A percentile compares a stretch with the other conserved stretches of the same genome.
Evolutionary conservation across 192 early-diverging fungal genomes (phyloP).

Genomic region (Thoreauomyces humboldtii): DNA sequence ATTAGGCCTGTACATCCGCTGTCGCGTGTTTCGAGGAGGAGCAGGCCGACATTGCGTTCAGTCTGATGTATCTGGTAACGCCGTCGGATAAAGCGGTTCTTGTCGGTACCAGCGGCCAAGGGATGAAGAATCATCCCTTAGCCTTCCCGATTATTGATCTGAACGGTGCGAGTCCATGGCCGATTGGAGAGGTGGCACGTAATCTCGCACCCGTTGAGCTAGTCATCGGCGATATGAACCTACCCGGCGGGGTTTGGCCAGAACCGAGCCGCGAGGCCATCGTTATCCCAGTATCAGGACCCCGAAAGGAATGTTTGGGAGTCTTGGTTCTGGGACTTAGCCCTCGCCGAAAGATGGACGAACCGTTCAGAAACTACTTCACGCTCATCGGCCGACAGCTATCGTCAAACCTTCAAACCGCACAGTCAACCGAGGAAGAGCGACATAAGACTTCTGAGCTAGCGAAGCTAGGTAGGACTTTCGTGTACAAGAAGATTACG

Average conservation of each 20-base stretch:
- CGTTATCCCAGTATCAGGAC: background rate
- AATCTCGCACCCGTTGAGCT: no score
- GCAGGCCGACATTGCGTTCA: constrained; percentile 17
- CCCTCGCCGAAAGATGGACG: constrained; percentile 6
- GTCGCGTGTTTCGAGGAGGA: background rate
- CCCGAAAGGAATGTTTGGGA: background rate
- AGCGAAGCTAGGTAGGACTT: constrained; percentile 9
- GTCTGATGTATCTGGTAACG: constrained; percentile 21
- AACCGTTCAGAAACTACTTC: constrained; percentile 1
- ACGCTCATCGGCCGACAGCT: constrained; percentile 13
- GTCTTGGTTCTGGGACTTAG: constrained; percentile 7
- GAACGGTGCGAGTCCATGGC: no score
- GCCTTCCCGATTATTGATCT: no score
- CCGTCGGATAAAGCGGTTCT: no score
- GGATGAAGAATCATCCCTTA: no score
- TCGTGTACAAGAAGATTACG: no score
- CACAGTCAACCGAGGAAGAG: constrained; percentile 4
- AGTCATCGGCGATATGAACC: no score
- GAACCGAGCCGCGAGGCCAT: constrained; percentile 1
- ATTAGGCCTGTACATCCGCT: constrained; percentile 15
- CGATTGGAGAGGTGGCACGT: no score
- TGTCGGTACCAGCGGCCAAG: no score
- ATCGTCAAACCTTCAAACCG: background rate
- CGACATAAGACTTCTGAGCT: background rate
- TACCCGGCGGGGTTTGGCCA: constrained; percentile 14